phyloP scores from a whole-genome alignment of 768 basidiomycete genomes.

The Baorangia bicolor region DNA sequence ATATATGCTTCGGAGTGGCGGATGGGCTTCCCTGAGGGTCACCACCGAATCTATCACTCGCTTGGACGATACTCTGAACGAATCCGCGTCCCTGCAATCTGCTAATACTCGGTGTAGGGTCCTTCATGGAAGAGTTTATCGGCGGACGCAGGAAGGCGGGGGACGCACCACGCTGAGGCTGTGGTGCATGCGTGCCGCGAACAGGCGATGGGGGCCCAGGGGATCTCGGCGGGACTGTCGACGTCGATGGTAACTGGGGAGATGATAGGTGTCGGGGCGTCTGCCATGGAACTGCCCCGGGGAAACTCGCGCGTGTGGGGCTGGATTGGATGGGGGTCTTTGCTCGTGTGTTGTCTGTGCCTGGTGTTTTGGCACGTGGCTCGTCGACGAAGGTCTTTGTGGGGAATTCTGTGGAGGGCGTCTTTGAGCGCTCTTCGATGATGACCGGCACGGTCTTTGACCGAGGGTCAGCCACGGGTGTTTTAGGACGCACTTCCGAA shows the following conservation, averaged over 20 bases:
- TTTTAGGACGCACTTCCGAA: conserved; percentile 22
- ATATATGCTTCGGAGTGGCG: conserved; percentile 23
- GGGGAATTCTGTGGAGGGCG: conserved; percentile 13
- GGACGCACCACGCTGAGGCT: conserved; percentile 44
- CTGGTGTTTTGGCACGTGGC: conserved; percentile 21
- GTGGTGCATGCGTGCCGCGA: conserved; percentile 43
- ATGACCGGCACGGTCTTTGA: conserved; percentile 10
- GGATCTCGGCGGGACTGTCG: conserved; percentile 25
- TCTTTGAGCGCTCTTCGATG: conserved; percentile 21
- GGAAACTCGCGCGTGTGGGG: conserved; percentile 15
- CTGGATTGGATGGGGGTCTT: conserved; percentile 21
- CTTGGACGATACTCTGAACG: conserved; percentile 80
- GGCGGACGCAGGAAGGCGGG: conserved; percentile 55
- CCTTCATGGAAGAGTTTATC: conserved; percentile 51
- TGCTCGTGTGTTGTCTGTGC: conserved; percentile 13
- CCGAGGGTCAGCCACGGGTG: conserved; percentile 16
- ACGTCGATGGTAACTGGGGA: conserved; percentile 30
- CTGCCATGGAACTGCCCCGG: conserved; percentile 21
- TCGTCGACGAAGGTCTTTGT: conserved; percentile 16
- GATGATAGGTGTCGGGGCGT: conserved; percentile 31
- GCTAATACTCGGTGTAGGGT: conserved; percentile 79
- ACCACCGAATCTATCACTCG: conserved; percentile 51
- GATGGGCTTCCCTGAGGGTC: conserved; percentile 34
- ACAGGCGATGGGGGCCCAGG: conserved; percentile 38
- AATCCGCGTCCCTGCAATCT: conserved; percentile 83